These are phyloP conservation scores for Malania oleifera DNA, from an alignment of 164 flowering plant genomes.

Conservation along the genomic window DNA sequence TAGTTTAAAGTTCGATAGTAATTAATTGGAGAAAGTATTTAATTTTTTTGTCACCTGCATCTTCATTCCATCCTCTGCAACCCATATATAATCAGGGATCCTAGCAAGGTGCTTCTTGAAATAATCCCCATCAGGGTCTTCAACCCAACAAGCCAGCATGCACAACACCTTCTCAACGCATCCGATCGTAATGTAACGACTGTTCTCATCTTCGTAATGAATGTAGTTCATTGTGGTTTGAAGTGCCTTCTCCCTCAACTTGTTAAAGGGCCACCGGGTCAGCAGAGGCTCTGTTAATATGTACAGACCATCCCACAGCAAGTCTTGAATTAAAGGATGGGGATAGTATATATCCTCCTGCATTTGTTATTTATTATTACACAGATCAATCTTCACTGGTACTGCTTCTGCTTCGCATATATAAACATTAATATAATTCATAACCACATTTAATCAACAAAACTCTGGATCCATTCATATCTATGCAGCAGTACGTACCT, in stretches of 20 bases:
- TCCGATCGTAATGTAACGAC: constrained; percentile 43
- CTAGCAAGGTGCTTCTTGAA: constrained; percentile 54
- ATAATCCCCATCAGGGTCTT: constrained; percentile 40
- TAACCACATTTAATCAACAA: too few relatives aligned
- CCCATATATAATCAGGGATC: constrained; percentile 47
- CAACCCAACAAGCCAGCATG: constrained; percentile 60
- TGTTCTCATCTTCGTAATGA: constrained; percentile 44
- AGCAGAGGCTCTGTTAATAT: constrained; percentile 30
- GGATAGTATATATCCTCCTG: constrained; percentile 43
- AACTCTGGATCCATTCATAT: too few relatives aligned
- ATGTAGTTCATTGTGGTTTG: constrained; percentile 31
- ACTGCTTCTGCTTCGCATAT: too few relatives aligned
- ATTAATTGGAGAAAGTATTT: too few relatives aligned
- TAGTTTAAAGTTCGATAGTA: too few relatives aligned
- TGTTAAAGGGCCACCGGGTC: constrained; percentile 39
- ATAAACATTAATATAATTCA: too few relatives aligned
- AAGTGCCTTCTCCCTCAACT: constrained; percentile 35
- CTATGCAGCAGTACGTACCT: too few relatives aligned
- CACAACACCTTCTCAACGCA: constrained; percentile 35
- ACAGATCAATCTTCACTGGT: too few relatives aligned
- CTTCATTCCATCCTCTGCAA: constrained; percentile 51
- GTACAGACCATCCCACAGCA: constrained; percentile 39
- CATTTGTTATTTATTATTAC: too few relatives aligned
- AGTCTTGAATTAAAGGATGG: constrained; percentile 32
- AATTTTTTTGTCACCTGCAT: constrained; percentile 37